Evolutionary conservation across 371 early-diverging fungal genomes (phyloP), one percentile per base, ranked within the genome.

Genomic region (Mucor velutinosus): DNA sequence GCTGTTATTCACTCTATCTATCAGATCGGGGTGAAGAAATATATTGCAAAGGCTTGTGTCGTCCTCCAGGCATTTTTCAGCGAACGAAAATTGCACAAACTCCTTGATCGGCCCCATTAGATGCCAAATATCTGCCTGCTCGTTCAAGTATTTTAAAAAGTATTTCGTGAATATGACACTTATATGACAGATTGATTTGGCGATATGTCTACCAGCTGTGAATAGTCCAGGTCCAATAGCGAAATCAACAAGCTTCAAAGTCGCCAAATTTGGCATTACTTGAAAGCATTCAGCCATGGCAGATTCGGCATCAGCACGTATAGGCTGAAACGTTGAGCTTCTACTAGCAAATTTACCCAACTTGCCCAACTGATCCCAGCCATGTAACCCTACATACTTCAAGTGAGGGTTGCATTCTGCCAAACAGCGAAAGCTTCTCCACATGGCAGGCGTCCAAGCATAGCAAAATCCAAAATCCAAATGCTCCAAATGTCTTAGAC

Each of bases 291-390:
- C 63, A 29, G 39, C 19, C 19, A 73, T 73, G 21, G 69, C 73
- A 19, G 27, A 23, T 45, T 73, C 73, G 30, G 73, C 73, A 17
- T 69, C 66, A 6, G 53, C 51, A 19, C 73, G 65, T 29, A 66
- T 62, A 7, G 73, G 63, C 2, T 73, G 63, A 17, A 73, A 58
- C 11, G 62, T 58, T n/a, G 62, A 49, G 10, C 66, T 62, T 19
- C 62, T 35, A 55, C 35, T 12, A 4, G 63, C 73, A 1, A 47
- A 30, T 53, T 56, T 69, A 14, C 41, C 62, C n/a, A 69, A 7
- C 29, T 66, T 65, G 15, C 73, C 73, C 25, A 73, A 19, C 23
- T 73, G 73, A 41, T 73, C 69, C 73, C 73, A 73, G 7, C 73
- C 73, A 55, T 69, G 62, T 12, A 73, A 53, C n/a, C 66, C 58